Evolutionary conservation across 2,329 filamentous ascomycete genomes (phyloP).

Genomic region (Cytospora piceicola): DNA sequence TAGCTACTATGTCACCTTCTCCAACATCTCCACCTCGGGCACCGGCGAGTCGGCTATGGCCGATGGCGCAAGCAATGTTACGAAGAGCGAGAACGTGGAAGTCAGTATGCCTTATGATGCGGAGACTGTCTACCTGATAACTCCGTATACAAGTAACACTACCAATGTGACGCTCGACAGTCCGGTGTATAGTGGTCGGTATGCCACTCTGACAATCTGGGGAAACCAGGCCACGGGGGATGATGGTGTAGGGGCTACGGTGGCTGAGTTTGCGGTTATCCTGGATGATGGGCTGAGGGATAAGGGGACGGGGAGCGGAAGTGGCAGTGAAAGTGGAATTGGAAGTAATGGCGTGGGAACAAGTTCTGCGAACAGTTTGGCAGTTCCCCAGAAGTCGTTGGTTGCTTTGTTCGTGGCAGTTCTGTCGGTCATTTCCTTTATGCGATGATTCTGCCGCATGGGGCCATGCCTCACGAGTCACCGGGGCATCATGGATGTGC

Average conservation of each 20-base stretch:
- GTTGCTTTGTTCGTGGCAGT: background rate
- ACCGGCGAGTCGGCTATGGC: background rate
- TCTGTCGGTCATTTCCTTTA: background rate
- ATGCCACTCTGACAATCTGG: conserved; percentile 26
- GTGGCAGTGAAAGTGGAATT: background rate
- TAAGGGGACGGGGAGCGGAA: background rate
- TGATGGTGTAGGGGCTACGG: conserved; percentile 20
- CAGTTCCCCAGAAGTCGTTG: background rate
- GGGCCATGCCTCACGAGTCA: background rate
- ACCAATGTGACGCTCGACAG: conserved; percentile 27
- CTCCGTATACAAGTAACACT: conserved; percentile 26
- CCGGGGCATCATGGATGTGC: no score
- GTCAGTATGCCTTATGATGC: conserved; percentile 20
- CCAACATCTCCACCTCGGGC: conserved; percentile 4
- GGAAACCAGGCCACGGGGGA: conserved; percentile 27
- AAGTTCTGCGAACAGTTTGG: background rate
- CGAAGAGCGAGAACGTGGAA: conserved; percentile 17
- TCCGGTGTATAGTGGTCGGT: conserved; percentile 23
- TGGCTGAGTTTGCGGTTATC: conserved; percentile 28
- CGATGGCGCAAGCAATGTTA: conserved; percentile 1
- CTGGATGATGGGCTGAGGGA: background rate
- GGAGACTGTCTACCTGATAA: background rate
- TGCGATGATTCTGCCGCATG: background rate
- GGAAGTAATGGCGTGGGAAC: background rate
- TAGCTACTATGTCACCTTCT: conserved; percentile 24